These are phyloP conservation scores for Colletotrichum tropicale DNA, from an alignment of 2,329 filamentous ascomycete genomes.

Conservation along the genomic window DNA sequence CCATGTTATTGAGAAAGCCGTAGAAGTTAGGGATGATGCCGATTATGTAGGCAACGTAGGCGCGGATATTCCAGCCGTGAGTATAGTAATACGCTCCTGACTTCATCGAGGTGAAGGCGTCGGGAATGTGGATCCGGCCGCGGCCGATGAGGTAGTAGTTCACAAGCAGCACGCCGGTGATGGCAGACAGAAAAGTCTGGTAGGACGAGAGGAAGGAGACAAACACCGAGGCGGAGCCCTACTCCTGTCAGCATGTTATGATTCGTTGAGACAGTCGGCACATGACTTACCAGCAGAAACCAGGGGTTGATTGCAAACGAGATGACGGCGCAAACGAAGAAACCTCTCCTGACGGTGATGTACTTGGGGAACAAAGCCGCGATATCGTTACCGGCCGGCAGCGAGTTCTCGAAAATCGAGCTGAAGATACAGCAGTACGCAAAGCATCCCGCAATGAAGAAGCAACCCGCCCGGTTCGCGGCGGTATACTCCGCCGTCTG, in stretches of 20 bases:
- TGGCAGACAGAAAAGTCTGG: slow-evolving; percentile 41
- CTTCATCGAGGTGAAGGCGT: slow-evolving; percentile 20
- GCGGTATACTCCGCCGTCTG: slow-evolving; percentile 36
- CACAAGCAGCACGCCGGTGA: slow-evolving; percentile 43
- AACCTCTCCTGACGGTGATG: slow-evolving; percentile 41
- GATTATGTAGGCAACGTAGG: slow-evolving; percentile 28
- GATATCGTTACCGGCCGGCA: slow-evolving; percentile 45
- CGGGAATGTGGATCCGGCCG: slow-evolving; percentile 38
- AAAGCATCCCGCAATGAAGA: slow-evolving; percentile 45
- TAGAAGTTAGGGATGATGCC: slow-evolving; percentile 44
- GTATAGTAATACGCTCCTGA: slow-evolving; percentile 11
- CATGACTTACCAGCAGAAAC: slow-evolving; percentile 41
- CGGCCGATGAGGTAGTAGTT: slow-evolving; percentile 37
- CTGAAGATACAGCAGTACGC: slow-evolving; percentile 47
- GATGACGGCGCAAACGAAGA: slow-evolving; percentile 39
- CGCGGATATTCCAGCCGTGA: slow-evolving; percentile 13
- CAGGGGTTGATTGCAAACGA: slow-evolving; percentile 42
- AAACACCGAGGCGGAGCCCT: slow-evolving; percentile 37
- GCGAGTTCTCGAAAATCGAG: slow-evolving; percentile 46
- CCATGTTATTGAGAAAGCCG: slow-evolving; percentile 45
- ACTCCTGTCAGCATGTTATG: slow-evolving; percentile 35
- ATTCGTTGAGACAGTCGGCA: slow-evolving; percentile 34
- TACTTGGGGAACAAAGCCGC: slow-evolving; percentile 40
- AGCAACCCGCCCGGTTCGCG: slow-evolving; percentile 39
- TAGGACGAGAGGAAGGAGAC: slow-evolving; percentile 40